Base-by-base conservation (phyloP, 331 rosid genomes). In the Malus hybrid region DNA sequence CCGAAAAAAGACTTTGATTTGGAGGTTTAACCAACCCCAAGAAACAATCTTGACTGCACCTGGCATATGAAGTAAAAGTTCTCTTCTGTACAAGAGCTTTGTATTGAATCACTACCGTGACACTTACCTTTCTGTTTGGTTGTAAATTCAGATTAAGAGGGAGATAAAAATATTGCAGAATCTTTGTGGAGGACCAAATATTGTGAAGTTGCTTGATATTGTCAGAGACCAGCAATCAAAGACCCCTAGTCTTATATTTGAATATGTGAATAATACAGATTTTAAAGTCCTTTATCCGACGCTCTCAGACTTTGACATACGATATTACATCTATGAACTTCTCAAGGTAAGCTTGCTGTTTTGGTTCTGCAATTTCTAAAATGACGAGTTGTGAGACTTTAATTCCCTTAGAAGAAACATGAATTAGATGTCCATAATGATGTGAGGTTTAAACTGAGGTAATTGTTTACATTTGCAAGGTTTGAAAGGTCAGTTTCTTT, bases 171-270 rank as follows among this genome's bases (percentile, higher is more conserved):
- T 93, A 84, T 84, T 93, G 73, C 97, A 93, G 87, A 93, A 93
- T 88, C 96, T 93, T 55, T 93, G 96, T 27, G 97, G 96, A 59
- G 97, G 97, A 44, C 97, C 97, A 5, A 93, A 93, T 86, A 80
- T 93, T 66, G 88, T 93, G 73, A 93, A 93, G 93, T 86, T 93
- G 93, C 96, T 90, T 68, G 97, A 93, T 83, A 93, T 93, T 33
- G 97, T 93, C 79, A 84, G 97, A 85, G 97, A 93, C 76, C 97
- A 93, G 88, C 97, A 93, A 73, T 93, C 97, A 5, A 93, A 93
- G 94, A 93, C 97, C 64, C 97, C 97, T 33, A 93, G 97, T 81
- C 86, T 93, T 76, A 79, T 93, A 67, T 93, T 93, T 76, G 97
- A 93, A 87, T 74, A 87, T 86, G 97, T 93, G 83, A 90, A 93